Base-by-base conservation (phyloP, 139 green algal genomes). In the Micractinium sp. region DNA sequence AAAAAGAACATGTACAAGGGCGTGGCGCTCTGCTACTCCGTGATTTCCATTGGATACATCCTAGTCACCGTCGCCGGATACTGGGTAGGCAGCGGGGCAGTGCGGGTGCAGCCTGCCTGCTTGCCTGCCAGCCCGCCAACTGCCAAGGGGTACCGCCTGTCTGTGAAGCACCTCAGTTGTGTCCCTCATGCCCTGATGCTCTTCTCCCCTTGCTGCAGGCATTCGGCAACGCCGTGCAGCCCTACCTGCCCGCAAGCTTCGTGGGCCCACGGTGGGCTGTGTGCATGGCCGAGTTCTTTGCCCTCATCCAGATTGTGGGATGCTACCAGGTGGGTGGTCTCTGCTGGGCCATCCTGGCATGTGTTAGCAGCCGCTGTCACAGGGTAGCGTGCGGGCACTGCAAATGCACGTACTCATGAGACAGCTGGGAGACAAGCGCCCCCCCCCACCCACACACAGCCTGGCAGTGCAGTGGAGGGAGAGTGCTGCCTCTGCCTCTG, bases 291-390 rank as follows among this genome's bases (percentile, higher is more conserved):
- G 85, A 92, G 60, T 82, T 94, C 39, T 83, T 91, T 38, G 91
- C 91, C 2, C 89, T 94, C 29, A 60, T 94, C 25, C 91, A 94
- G 81, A 90, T 94, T 33, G 33, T 90, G 16, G 91, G 91, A 29
- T 94, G 91, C 75, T 94, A 93, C 66, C 91, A 94, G 82, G 82
- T 87, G 63, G 0, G 81, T 67, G 60, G 63, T 5, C 22, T 18
- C 19, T 33, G 67, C 67, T 75, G 1, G 67, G 2, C 15, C 63
- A 29, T 5, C 63, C 63, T 73, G 63, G 63, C 63, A 73, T 20
- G 16, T 12, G 63, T 29, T 5, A 73, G 12, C 63, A 56, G 47
- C 47, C 47, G 9, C 47, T 56, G 47, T n/a, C n/a, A n/a, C n/a
- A 56, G 47, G 5, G 47, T 5, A 9, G 47, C 47, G 9, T 5